Evolutionary conservation across 306 rosid genomes (phyloP), one percentile per base, ranked within the genome.

Genomic region (Dryas octopetala): DNA sequence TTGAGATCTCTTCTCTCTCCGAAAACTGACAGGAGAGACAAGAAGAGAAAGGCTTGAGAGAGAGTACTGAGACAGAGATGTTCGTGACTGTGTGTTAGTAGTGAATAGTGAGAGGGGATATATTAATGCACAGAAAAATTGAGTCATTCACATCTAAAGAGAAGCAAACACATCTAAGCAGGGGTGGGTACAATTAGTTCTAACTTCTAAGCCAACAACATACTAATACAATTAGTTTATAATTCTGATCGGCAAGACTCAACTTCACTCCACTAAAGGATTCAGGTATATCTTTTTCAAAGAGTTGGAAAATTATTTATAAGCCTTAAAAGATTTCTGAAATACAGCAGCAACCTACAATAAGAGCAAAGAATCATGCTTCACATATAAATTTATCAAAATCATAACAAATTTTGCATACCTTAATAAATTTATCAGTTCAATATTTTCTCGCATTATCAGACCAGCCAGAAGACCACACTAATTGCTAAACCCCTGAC

Each of bases 311-410:
- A 52, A 69, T 49, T 4, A 51, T 23, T 28, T 23, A 97, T 95
- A 66, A 95, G 91, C 89, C 96, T 92, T 77, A 95, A 83, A 71
- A 23, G 97, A 89, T 84, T 95, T 95, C 69, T 97, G 97, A 80
- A 95, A 95, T 66, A 95, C 97, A 70, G 97, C 97, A 54, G 99
- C 97, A 76, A 95, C 83, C 99, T 95, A 76, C 66, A 84, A 50
- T 55, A 72, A 57, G 46, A 63, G 71, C 72, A 68, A 58, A 63
- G 66, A 71, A 53, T 5, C 6, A 41, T 62, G 17, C 44, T 62
- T 23, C 15, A 4, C 52, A 71, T 4, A 44, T 45, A 40, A 19
- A 54, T 54, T 15, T n/a, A 13, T 70, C 74, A 17, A 70, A 23
- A 23, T 23, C 23, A 23, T 69, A 28, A 38, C 3, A 69, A 6